Evolutionary conservation across 495 filamentous ascomycete genomes (phyloP).

Genomic region (Cercophora scortea): DNA sequence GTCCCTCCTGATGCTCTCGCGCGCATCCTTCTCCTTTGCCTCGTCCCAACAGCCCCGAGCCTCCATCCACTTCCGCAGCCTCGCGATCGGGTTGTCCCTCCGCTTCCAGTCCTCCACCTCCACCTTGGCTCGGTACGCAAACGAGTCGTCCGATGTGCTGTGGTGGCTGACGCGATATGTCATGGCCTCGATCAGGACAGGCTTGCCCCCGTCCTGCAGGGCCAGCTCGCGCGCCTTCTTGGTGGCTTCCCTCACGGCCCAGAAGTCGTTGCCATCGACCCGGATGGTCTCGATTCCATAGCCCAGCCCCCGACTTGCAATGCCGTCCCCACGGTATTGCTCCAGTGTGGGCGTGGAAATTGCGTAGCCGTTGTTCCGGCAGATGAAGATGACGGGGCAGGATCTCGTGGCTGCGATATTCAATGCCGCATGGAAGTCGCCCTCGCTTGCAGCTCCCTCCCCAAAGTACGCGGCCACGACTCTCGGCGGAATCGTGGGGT

Average conservation of each 20-base stretch:
- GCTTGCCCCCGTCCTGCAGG: slow-evolving; percentile 66
- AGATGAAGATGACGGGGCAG: slow-evolving; percentile 89
- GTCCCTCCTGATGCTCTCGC: slow-evolving; percentile 58
- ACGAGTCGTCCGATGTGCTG: slow-evolving; percentile 95
- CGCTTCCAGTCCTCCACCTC: slow-evolving; percentile 99
- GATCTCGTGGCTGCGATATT: slow-evolving; percentile 93
- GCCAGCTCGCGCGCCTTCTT: slow-evolving; percentile 70
- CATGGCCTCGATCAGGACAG: slow-evolving; percentile 92
- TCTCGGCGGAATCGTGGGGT: slow-evolving; percentile 54
- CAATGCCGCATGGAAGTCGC: slow-evolving; percentile 94
- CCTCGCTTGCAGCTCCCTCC: slow-evolving; percentile 95
- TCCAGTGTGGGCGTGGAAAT: slow-evolving; percentile 93
- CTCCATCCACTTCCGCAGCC: slow-evolving; percentile 89
- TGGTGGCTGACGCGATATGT: slow-evolving; percentile 95
- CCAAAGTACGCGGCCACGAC: slow-evolving; percentile 91
- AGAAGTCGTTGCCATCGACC: slow-evolving; percentile 96
- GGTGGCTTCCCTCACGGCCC: slow-evolving; percentile 82
- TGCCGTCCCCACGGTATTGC: slow-evolving; percentile 95
- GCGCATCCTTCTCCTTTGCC: slow-evolving; percentile 64
- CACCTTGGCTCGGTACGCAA: slow-evolving; percentile 86
- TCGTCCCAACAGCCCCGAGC: slow-evolving; percentile 75
- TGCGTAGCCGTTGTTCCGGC: slow-evolving; percentile 95
- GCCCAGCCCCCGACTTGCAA: slow-evolving; percentile 87
- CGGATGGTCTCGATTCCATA: slow-evolving; percentile 97
- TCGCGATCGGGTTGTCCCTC: slow-evolving; percentile 86